A percentile compares a stretch with the other conserved stretches of the same genome.
Conservation (phyloP, 108 stramenopile genomes). For the Seminavis robusta region DNA sequence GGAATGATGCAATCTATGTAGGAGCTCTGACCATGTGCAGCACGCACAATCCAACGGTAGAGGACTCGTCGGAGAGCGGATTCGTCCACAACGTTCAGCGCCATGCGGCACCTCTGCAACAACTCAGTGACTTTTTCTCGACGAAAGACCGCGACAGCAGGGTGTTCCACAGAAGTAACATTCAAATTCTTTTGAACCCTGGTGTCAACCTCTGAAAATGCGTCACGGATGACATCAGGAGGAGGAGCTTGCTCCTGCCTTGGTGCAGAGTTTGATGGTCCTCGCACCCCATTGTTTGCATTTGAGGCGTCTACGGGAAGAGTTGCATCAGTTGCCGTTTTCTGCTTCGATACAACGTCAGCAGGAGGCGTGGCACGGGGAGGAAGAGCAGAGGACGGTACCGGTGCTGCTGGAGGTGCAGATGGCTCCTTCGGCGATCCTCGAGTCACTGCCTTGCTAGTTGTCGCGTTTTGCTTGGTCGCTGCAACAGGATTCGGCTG, state of each 20-base stretch:
- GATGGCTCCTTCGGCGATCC: too few species aligned
- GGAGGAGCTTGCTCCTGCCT: too few species aligned
- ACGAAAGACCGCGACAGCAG: slow-evolving; percentile 60
- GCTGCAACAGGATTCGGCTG: not conserved
- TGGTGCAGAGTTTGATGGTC: too few species aligned
- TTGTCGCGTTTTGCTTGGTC: slow-evolving; percentile 14
- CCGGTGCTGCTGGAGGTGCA: not conserved
- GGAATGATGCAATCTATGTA: slow-evolving; percentile 81
- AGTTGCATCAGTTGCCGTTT: too few species aligned
- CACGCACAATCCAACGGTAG: slow-evolving; percentile 81
- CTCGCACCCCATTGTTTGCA: too few species aligned
- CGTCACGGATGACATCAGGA: too few species aligned
- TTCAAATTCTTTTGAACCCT: too few species aligned
- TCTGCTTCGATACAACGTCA: too few species aligned
- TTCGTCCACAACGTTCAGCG: slow-evolving; percentile 48
- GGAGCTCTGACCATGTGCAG: slow-evolving; percentile 61
- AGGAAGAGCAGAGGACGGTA: slow-evolving; percentile 10
- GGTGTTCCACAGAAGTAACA: too few species aligned
- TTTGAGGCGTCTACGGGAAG: too few species aligned
- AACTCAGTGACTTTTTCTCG: slow-evolving; percentile 69
- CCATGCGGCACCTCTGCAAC: slow-evolving; percentile 52
- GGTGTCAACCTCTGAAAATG: too few species aligned
- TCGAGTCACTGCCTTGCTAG: too few species aligned
- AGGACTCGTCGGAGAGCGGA: slow-evolving; percentile 54
- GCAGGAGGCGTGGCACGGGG: slow-evolving; percentile 13